phyloP scores from a whole-genome alignment of 805 yeast species.

The Saccharomyces eubayanus region DNA sequence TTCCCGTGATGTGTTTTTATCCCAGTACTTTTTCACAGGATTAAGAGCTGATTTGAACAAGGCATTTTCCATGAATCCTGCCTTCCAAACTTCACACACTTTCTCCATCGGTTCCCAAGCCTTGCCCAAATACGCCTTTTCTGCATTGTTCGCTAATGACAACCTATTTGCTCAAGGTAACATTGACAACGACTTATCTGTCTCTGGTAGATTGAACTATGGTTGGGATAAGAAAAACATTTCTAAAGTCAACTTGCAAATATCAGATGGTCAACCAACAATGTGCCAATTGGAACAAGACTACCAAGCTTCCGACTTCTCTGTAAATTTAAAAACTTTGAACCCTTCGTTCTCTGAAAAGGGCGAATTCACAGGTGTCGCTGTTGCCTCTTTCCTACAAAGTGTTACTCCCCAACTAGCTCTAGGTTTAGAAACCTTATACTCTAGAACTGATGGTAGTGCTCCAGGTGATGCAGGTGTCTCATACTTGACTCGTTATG shows the following conservation, averaged over 20 bases:
- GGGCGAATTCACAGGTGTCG: constrained; percentile 78
- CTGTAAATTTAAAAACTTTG: constrained; percentile 80
- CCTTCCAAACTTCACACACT: constrained; percentile 93
- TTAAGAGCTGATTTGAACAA: constrained; percentile 93
- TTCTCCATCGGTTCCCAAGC: constrained; percentile 79
- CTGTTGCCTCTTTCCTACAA: constrained; percentile 86
- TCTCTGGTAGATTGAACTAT: constrained; percentile 84
- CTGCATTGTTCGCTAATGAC: constrained; percentile 83
- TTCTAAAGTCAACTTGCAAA: constrained; percentile 80
- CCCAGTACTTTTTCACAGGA: constrained; percentile 88
- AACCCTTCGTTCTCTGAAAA: constrained; percentile 66
- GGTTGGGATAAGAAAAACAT: constrained; percentile 76
- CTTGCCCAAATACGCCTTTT: constrained; percentile 84
- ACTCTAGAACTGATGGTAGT: constrained; percentile 60
- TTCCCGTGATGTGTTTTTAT: constrained; percentile 82
- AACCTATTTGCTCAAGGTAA: constrained; percentile 83
- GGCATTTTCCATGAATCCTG: constrained; percentile 84
- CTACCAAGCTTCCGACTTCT: constrained; percentile 80
- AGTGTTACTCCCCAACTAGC: constrained; percentile 76
- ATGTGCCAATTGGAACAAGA: constrained; percentile 97
- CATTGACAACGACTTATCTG: constrained; percentile 74
- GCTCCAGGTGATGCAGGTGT: constrained; percentile 87
- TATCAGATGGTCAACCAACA: constrained; percentile 80
- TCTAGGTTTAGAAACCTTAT: constrained; percentile 86
- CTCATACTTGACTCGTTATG: constrained; percentile 84